Conservation (phyloP, 306 rosid species). For the Psophocarpus tetragonolobus region DNA sequence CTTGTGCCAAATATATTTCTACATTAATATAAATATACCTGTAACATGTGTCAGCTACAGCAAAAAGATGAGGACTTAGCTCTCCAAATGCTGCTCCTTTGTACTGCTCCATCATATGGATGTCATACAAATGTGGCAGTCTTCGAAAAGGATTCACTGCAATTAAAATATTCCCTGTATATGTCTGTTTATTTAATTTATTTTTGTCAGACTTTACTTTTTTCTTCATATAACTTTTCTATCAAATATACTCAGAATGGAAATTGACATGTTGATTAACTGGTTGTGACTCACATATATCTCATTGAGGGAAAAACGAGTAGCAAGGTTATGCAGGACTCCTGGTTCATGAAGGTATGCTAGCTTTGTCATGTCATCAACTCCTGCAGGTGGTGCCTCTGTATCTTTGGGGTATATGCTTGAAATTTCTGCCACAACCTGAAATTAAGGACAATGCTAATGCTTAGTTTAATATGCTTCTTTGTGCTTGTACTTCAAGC, state of each 20-base stretch:
- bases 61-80: constrained; percentile 92
- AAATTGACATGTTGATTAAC: neutral
- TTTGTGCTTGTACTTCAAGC: constrained; percentile 16
- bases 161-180: constrained; percentile 83
- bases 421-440: constrained; percentile 71
- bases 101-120: constrained; percentile 89
- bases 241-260: neutral
- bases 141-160: constrained; percentile 90
- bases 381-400: constrained; percentile 91
- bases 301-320: constrained; percentile 78
- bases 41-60: constrained; percentile 84
- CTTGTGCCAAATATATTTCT: constrained; percentile 17
- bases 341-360: constrained; percentile 91
- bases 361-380: constrained; percentile 90
- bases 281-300: constrained; percentile 68
- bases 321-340: constrained; percentile 63
- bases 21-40: constrained; percentile 51
- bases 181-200: constrained; percentile 57
- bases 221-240: neutral
- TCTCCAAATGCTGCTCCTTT: constrained; percentile 90
- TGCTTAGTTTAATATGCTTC: constrained; percentile 20
- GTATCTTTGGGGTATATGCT: constrained; percentile 83
- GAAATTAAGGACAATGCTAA: constrained; percentile 40
- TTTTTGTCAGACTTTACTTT: constrained; percentile 32
- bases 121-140: constrained; percentile 78